Evolutionary conservation across 2,329 filamentous ascomycete species (phyloP), one percentile per base, ranked within the genome.

Genomic region (Fusarium lyarnte): DNA sequence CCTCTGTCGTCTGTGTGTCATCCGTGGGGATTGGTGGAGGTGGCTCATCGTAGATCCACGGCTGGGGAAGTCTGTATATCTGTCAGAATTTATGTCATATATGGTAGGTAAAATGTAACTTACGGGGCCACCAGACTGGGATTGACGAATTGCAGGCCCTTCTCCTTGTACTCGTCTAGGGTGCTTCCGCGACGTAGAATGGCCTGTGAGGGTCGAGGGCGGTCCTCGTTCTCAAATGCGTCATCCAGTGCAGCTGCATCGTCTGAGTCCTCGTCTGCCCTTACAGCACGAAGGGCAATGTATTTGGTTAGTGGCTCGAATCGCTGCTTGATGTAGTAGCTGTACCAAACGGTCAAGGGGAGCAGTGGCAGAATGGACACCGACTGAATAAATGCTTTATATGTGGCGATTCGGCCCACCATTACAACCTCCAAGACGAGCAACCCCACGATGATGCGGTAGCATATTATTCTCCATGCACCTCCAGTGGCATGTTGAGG

Each of bases 401-500:
- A 88, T 33, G 96, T 84, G 5, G 93, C 93, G 63, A 99, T 88
- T 70, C 95, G 91, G 6, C 95, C 95, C 27, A 94, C 92, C 87
- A 97, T 96, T 51, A 96, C 94, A 27, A 97, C 83, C 81, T 99
- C 94, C 78, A 98, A 98, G 45, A 98, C 89, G 6, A 97, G 84
- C 14, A 98, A 84, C 2, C 96, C 96, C 29, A 98, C 85, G 62
- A 98, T 89, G 66, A 98, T 88, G 39, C 96, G 93, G 78, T 96
- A 94, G 82, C 94, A 97, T 70, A 99, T 97, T 88, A 99, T 97
- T 53, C 93, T 92, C 96, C 96, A 99, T 8, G 95, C 94, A 69
- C 92, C 91, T 25, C 97, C 97, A 0, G 95, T 98, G 21, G 94
- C 94, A 79, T 97, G 94, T 78, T 97, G 94, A 21, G 94, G 93